Evolutionary conservation across 768 basidiomycete genomes (phyloP), one percentile per base, ranked within the genome.

Genomic region (Pleurotus djamor): DNA sequence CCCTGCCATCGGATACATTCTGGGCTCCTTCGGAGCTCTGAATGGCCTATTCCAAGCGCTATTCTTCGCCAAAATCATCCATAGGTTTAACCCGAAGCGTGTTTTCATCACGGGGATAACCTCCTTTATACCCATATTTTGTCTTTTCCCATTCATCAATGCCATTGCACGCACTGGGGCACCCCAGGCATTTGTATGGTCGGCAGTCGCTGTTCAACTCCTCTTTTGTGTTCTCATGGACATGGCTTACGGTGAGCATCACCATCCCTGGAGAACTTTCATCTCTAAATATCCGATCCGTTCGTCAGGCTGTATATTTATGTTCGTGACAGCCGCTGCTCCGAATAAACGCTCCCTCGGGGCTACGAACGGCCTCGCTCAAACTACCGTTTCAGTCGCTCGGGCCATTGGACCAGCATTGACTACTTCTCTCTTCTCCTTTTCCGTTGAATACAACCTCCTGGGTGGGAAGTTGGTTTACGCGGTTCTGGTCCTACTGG

Each of bases 331-430:
- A 4, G 74, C 76, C 34, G 78, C 83, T 1, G 73, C 84, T 1
- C 84, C 86, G 0, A 79, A 79, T 59, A 79, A 76, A 56, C 72
- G 72, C 14, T 80, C 83, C 0, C 73, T 87, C 3, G 86, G 86
- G 5, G 80, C 84, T 4, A 81, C 80, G 1, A 84, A 87, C 59
- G 86, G 86, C 2, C 71, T 86, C 17, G 75, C 79, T 2, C 84
- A 86, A 64, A 85, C 79, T 10, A 70, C 77, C 0, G 77, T 74
- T 2, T 79, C 82, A 1, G 67, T 78, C 16, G 74, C 81, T 3
- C 72, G 83, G 16, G 83, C 83, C 2, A 68, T 86, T 13, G 85
- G 83, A 0, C 84, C 85, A 1, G 77, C 76, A 4, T 61, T 79
- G 52, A 70, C 79, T 4, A 83, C 83, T 0, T 84, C 83, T 0